Evolutionary conservation across 1,139 yeast species (phyloP), one percentile per base, ranked within the genome.

Genomic region (Yamadazyma trypodendri): DNA sequence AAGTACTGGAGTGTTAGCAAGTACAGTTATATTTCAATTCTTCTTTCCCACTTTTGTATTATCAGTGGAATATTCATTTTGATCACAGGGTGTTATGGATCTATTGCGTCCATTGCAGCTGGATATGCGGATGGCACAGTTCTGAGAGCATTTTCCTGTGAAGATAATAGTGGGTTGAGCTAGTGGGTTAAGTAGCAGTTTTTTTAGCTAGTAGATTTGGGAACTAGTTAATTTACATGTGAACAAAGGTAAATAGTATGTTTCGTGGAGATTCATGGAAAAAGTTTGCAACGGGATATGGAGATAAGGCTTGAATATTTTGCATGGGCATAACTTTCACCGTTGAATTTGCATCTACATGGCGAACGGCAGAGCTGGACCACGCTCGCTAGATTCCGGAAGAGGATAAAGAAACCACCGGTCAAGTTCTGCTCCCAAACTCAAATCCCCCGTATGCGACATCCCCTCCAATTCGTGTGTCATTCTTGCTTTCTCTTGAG

Each of bases 331-430:
- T n/a, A n/a, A n/a, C n/a, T n/a, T n/a, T n/a, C n/a, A n/a, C n/a
- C n/a, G n/a, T n/a, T n/a, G n/a, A n/a, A n/a, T n/a, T n/a, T n/a
- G n/a, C n/a, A n/a, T n/a, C n/a, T n/a, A n/a, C n/a, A n/a, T n/a
- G n/a, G n/a, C n/a, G n/a, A n/a, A n/a, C n/a, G n/a, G n/a, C n/a
- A n/a, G n/a, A n/a, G n/a, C n/a, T n/a, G n/a, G n/a, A n/a, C n/a
- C n/a, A n/a, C n/a, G 21, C 15, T 39, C 45, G 21, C 36, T 39
- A 8, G 37, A 16, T 11, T 44, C 47, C 6, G 44, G 38, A 24
- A 44, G 33, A 12, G 47, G 47, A 28, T 40, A 38, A 17, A 44
- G 39, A 24, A 44, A 44, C 47, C 47, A 44, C 13, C 45, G 24
- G 24, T 44, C 47, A 16, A 44, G 31, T 23, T 44, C 47, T 5